Base-by-base conservation (phyloP, 2,329 filamentous ascomycete species). In the Aureobasidium sp. region DNA sequence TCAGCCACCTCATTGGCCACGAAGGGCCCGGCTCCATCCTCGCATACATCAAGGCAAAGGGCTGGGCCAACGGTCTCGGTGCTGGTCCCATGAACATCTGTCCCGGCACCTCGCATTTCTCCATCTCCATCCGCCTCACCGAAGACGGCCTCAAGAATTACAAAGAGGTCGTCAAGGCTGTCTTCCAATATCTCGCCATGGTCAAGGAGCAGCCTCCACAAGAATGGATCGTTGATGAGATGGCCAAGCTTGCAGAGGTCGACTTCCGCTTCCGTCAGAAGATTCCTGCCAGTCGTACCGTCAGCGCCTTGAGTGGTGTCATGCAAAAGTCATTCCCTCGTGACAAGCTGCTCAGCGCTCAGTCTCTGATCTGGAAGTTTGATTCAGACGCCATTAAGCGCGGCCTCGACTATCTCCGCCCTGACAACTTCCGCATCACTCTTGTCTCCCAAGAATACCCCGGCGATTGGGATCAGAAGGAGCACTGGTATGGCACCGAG, bases 401-500 rank as follows among this genome's bases (percentile, higher is more conserved):
- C 66, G 89, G 87, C 0, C 79, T 97, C 68, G 81, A 83, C 5
- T 89, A 84, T 70, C 77, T 99, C 52, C 83, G 87, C 22, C 89
- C 92, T 0, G 92, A 97, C 72, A 97, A 97, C 71, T 91, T 97
- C 77, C 85, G 90, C 34, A 82, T 97, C 73, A 87, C 85, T 1
- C 81, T 97, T 55, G 85, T 95, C 31, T 93, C 91, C 27, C 89
- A 91, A 70, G 87, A 89, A 9, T 89, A 87, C 67, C 92, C 92
- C 0, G 92, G 91, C 0, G 82, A 85, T 57, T 97, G 91, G 90
- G 83, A 95, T 66, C 78, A 87, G 72, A 95, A 89, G 71, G 94
- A 99, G 78, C 91, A 92, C 72, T 99, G 94, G 94, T 99, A 99
- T 69, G 93, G 93, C 9, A 99, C 94, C 0, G 92, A 97, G 70